A percentile compares a stretch with the other conserved stretches of the same genome.
Evolutionary conservation across 148 eudicot genomes (phyloP).

Genomic region (Mesembryanthemum crystallinum): DNA sequence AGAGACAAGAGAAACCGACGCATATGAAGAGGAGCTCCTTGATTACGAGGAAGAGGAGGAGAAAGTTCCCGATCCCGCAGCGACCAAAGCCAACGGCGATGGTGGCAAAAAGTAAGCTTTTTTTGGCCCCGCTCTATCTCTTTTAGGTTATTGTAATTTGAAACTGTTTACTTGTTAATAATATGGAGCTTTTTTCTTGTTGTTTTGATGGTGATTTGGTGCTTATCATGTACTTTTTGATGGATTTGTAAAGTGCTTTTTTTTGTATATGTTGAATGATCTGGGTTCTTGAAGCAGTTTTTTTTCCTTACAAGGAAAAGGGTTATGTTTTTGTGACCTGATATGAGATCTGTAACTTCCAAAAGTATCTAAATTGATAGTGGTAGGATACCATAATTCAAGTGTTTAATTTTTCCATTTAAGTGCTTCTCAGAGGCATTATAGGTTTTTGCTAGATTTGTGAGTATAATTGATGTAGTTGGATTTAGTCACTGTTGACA

Average conservation of each 20-base stretch:
- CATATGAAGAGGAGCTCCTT: conserved; percentile 60
- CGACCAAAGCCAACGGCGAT: conserved; percentile 46
- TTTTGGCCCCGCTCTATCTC: neutral
- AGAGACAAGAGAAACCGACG: conserved; percentile 50
- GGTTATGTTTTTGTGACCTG: neutral
- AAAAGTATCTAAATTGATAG: neutral
- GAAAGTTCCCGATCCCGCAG: conserved; percentile 45
- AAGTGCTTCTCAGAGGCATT: neutral
- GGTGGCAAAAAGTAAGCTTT: conserved; percentile 46
- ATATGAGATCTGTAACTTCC: neutral
- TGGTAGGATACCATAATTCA: too few relatives aligned
- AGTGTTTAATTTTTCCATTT: neutral
- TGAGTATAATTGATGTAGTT: too few relatives aligned
- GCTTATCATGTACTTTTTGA: neutral
- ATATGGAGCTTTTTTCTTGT: neutral
- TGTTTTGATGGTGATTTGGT: neutral
- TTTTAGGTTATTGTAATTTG: neutral
- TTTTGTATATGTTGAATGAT: neutral
- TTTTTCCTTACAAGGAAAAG: neutral
- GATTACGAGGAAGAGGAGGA: conserved; percentile 63
- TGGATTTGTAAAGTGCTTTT: neutral
- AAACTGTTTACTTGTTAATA: neutral
- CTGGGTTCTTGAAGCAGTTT: neutral
- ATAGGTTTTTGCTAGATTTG: too few relatives aligned
- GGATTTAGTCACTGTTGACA: too few relatives aligned